These are phyloP conservation scores for Conticribra weissflogii DNA, from an alignment of 108 stramenopile species.

Conservation along the genomic window DNA sequence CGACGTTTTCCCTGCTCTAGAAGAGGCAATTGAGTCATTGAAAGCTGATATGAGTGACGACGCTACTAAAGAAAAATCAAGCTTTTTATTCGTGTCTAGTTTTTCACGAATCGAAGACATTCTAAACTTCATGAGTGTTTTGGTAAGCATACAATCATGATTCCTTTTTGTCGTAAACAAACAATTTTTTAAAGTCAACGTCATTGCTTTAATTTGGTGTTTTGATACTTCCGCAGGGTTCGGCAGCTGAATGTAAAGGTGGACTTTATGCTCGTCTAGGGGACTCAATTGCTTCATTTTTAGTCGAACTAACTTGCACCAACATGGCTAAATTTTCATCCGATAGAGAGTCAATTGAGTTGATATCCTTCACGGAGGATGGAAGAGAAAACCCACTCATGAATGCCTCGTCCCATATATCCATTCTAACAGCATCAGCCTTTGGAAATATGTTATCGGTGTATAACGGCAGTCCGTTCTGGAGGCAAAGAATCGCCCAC, in stretches of 20 bases:
- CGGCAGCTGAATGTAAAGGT: conserved; percentile 67
- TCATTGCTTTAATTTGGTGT: no score
- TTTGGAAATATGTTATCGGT: conserved; percentile 57
- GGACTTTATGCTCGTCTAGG: conserved; percentile 52
- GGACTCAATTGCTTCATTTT: conserved; percentile 61
- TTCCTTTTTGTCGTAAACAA: not conserved
- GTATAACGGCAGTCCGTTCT: conserved; percentile 50
- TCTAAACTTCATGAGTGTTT: conserved; percentile 35
- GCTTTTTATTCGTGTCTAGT: not conserved
- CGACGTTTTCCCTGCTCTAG: conserved; percentile 20
- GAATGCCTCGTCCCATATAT: conserved; percentile 29
- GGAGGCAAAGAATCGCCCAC: conserved; percentile 53
- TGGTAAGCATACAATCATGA: conserved; percentile 14
- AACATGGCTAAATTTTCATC: conserved; percentile 46
- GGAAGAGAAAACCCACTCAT: conserved; percentile 24
- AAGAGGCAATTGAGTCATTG: conserved; percentile 12
- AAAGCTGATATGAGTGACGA: conserved; percentile 16
- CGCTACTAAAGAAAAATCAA: not conserved
- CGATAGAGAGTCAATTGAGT: not conserved
- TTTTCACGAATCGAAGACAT: conserved; percentile 29
- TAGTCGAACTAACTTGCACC: conserved; percentile 62
- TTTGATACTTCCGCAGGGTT: conserved; percentile 20
- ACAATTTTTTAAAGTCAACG: not conserved
- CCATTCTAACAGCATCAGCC: conserved; percentile 40
- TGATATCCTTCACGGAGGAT: conserved; percentile 16